Conservation (phyloP, 2,329 filamentous ascomycete species). For the Stenocarpella maydis region DNA sequence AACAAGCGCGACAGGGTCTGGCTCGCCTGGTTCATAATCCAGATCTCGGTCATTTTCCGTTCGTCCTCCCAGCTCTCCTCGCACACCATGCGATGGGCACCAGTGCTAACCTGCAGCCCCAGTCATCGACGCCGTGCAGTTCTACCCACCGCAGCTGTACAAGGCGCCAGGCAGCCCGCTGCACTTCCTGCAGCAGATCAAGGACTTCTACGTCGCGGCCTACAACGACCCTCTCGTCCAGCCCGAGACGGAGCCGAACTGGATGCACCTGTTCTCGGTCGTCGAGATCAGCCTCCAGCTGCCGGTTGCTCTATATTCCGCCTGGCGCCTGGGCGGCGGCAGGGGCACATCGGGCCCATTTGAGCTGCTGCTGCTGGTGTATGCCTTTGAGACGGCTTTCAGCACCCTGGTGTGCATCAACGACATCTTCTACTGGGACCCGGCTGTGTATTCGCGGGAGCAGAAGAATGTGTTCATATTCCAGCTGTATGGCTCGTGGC, state of each 20-base stretch:
- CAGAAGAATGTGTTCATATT: slow-evolving; percentile 57
- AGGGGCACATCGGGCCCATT: slow-evolving; percentile 47
- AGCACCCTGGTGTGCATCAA: slow-evolving; percentile 61
- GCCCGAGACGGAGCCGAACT: slow-evolving; percentile 46
- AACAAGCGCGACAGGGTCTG: slow-evolving; percentile 43
- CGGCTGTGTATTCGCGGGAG: slow-evolving; percentile 51
- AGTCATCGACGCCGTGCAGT: slow-evolving; percentile 63
- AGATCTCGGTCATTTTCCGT: slow-evolving; percentile 45
- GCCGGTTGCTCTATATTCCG: slow-evolving; percentile 58
- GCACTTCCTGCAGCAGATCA: slow-evolving; percentile 55
- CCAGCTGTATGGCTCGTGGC: slow-evolving; percentile 61
- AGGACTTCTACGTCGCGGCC: slow-evolving; percentile 54
- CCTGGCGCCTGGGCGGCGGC: slow-evolving; percentile 48
- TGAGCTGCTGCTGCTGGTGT: slow-evolving; percentile 61
- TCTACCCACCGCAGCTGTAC: slow-evolving; percentile 60
- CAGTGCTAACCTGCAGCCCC: neutral
- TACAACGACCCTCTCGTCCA: slow-evolving; percentile 64
- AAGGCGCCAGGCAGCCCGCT: slow-evolving; percentile 52
- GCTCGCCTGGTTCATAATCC: slow-evolving; percentile 45
- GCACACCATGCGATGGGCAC: neutral
- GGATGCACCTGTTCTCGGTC: slow-evolving; percentile 60
- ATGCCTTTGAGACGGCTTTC: slow-evolving; percentile 59
- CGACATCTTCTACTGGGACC: slow-evolving; percentile 59
- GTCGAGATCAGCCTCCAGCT: slow-evolving; percentile 61
- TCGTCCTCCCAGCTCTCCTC: slow-evolving; percentile 29